Evolutionary conservation across 352 stramenopile species (phyloP).

Genomic region (Blastocystis sp.): DNA sequence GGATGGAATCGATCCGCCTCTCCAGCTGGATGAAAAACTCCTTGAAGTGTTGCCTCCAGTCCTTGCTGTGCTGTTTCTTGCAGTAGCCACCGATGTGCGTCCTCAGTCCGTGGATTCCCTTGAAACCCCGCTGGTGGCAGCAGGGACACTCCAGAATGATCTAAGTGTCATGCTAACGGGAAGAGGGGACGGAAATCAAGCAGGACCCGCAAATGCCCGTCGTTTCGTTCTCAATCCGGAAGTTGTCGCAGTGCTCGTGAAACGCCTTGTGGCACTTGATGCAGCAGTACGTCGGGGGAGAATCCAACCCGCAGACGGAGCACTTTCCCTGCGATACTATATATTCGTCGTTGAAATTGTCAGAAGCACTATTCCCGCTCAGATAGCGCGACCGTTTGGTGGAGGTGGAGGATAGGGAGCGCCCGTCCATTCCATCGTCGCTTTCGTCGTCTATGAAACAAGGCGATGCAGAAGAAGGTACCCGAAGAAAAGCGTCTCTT

Average conservation of each 20-base stretch:
- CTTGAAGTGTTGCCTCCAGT: slow-evolving; percentile 69
- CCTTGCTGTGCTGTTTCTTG: slow-evolving; percentile 56
- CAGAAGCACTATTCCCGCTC: neutral
- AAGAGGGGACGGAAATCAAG: slow-evolving; percentile 8
- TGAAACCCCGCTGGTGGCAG: slow-evolving; percentile 63
- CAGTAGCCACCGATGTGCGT: slow-evolving; percentile 63
- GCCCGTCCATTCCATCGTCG: neutral
- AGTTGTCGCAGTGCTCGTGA: slow-evolving; percentile 44
- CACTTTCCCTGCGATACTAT: slow-evolving; percentile 23
- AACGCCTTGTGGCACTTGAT: slow-evolving; percentile 49
- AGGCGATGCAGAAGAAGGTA: neutral
- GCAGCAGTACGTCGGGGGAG: slow-evolving; percentile 29
- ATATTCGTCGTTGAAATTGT: neutral
- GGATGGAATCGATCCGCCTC: neutral
- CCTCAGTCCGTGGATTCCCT: slow-evolving; percentile 53
- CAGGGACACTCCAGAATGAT: slow-evolving; percentile 67
- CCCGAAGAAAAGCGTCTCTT: slow-evolving; percentile 43
- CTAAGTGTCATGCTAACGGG: neutral
- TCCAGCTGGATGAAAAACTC: slow-evolving; percentile 63
- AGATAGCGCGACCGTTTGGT: neutral
- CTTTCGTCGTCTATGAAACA: slow-evolving; percentile 37
- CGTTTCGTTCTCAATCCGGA: slow-evolving; percentile 33
- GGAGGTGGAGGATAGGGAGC: neutral
- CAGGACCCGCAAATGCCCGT: slow-evolving; percentile 33
- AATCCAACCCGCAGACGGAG: slow-evolving; percentile 12